Evolutionary conservation across 257 asterid species (phyloP), one percentile per base, ranked within the genome.

Genomic region (Paraleonurus japonicus): DNA sequence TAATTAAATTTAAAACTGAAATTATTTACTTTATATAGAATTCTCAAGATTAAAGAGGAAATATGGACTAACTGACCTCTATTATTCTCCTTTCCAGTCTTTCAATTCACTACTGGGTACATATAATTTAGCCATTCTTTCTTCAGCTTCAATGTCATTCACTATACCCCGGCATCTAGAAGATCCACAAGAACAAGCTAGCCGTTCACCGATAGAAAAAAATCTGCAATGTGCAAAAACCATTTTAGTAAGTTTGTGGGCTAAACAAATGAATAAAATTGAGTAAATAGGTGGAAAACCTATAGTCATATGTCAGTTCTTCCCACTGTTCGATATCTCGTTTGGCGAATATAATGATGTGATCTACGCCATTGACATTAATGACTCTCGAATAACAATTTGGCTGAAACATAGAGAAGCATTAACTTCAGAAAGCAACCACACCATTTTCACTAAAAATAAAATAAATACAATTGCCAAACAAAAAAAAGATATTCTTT

Each of bases 271-370:
- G 26, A 70, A 65, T 13, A 62, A 13, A 67, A 61, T 24, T 60
- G 57, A 12, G 33, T 28, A 53, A 73, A 55, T 50, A 81, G 79
- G 70, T 35, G 32, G 54, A 47, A 37, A 77, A 95, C 99, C 99
- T 95, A 89, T 95, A 95, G 81, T 95, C 99, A 64, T 95, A 95
- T 48, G 99, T 83, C 79, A 95, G 76, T 76, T 95, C 99, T 80
- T 95, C 99, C 92, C 89, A 82, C 75, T 82, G 89, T 55, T 81
- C 77, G 68, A 95, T 83, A 70, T 95, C 96, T 73, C 99, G 89
- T 85, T 95, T 95, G 59, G 99, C 95, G 70, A 92, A 95, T 79
- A 95, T 95, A 76, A 95, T 90, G 72, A 95, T 90, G 86, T 86
- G 99, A 67, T 88, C 89, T 9, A 77, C 89, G 60, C 85, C 86